Base-by-base conservation (phyloP, 108 stramenopile genomes). In the Nannochloropsis gaditana region DNA sequence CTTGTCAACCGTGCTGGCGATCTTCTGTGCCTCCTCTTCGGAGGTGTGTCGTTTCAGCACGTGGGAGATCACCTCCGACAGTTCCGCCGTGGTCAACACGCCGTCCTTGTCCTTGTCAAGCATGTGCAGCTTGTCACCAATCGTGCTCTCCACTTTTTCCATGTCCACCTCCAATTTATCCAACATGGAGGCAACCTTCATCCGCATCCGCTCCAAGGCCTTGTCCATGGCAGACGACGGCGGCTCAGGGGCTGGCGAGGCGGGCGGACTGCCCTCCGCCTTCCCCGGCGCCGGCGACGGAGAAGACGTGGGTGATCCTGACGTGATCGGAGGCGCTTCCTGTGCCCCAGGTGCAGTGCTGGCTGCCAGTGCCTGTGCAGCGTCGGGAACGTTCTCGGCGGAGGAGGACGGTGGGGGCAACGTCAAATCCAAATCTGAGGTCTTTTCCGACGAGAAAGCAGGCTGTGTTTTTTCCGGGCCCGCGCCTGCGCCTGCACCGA, bases 51-150 rank as follows among this genome's bases (percentile, higher is more conserved):
- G 81, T 85, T 95, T 94, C 79, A 96, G 85, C 2, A 95, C 94
- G 41, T 90, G 91, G 42, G 93, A 93, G 41, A 96, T 87, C 9
- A 89, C 92, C 79, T 93, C 91, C 9, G 92, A 92, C 91, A 98
- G 92, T 84, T 98, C 97, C 86, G 95, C 94, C 45, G 84, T 83
- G 41, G 93, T 89, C 11, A 98, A 50, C 45, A 95, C 91, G 44
- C 96, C 97, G 91, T 98, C 97, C 79, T 88, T 88, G 91, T 99
- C 98, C 82, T 94, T 93, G 92, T 99, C 98, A n/a, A 99, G 90
- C 83, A 96, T 90, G 81, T 97, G 95, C 82, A 99, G 94, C 87
- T 96, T 96, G 87, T 96, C 95, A 21, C 98, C 98, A 86, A 99
- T 96, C 79, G 93, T 93, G 45, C 92, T 91, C 81, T 97, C 94